A percentile compares a stretch with the other conserved stretches of the same genome.
Conservation (phyloP, 305 asterid species). For the Rubia balearica region DNA sequence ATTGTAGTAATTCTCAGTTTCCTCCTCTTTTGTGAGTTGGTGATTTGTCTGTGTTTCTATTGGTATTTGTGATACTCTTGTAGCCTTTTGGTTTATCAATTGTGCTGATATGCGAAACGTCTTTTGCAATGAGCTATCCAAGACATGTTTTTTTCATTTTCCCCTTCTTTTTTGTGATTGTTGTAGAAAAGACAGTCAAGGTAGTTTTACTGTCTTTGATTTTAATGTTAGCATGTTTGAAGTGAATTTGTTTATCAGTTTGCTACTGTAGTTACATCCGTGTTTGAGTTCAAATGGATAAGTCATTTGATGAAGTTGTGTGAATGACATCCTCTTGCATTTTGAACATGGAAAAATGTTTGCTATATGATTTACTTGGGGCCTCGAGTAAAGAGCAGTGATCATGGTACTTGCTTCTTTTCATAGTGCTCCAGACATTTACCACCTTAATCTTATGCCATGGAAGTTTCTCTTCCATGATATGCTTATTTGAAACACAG, state of each 20-base stretch:
- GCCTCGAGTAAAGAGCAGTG: conserved; percentile 13
- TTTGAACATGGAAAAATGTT: not conserved
- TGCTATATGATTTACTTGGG: not conserved
- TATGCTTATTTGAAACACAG: not conserved
- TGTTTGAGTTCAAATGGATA: not conserved
- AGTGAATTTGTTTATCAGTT: not conserved
- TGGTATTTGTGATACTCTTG: too few species aligned
- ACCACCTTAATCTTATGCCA: conserved; percentile 17
- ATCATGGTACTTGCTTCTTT: conserved; percentile 27
- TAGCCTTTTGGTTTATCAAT: too few species aligned
- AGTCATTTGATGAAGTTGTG: not conserved
- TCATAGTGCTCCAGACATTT: conserved; percentile 30
- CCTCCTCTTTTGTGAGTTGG: too few species aligned
- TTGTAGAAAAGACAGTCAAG: not conserved
- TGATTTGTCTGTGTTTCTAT: too few species aligned
- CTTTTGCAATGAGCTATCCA: not conserved
- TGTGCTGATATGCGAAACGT: not conserved
- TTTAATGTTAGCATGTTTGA: not conserved
- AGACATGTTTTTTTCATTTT: too few species aligned
- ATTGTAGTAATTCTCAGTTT: too few species aligned
- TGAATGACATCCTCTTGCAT: not conserved
- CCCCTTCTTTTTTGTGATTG: not conserved
- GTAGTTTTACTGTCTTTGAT: not conserved
- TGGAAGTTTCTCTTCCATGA: conserved; percentile 3
- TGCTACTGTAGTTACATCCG: not conserved